These are phyloP conservation scores for Erysimum cheiranthoides DNA, from an alignment of 345 rosid species.

Conservation along the genomic window DNA sequence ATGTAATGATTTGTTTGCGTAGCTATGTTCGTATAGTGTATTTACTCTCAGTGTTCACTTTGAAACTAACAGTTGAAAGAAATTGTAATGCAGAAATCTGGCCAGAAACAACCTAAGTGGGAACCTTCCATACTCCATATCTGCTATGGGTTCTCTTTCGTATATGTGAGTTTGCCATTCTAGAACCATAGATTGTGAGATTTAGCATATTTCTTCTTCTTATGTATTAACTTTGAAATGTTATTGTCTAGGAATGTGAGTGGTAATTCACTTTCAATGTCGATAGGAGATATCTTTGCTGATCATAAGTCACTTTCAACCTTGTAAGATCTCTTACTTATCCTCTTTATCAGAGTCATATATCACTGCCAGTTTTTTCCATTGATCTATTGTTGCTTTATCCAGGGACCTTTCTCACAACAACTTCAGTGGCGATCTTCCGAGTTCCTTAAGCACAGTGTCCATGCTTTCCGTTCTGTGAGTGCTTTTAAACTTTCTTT, in stretches of 20 bases:
- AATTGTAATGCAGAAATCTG: conserved; percentile 72
- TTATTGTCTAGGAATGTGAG: conserved; percentile 60
- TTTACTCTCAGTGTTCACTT: neutral
- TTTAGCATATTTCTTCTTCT: neutral
- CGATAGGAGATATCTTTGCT: conserved; percentile 74
- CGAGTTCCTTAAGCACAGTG: conserved; percentile 70
- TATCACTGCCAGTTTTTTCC: neutral
- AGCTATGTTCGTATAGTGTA: neutral
- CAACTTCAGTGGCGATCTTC: conserved; percentile 92
- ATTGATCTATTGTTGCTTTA: conserved; percentile 12
- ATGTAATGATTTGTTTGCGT: conserved; percentile 60
- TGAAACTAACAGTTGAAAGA: conserved; percentile 24
- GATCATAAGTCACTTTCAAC: conserved; percentile 60
- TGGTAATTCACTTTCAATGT: conserved; percentile 70
- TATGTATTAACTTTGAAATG: neutral
- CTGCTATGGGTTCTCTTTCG: conserved; percentile 71
- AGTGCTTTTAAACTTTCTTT: conserved; percentile 50
- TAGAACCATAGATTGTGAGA: conserved; percentile 31
- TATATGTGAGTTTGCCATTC: conserved; percentile 69
- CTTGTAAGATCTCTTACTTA: conserved; percentile 62
- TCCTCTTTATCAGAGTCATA: conserved; percentile 1
- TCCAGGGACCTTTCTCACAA: conserved; percentile 93
- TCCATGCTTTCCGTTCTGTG: conserved; percentile 78
- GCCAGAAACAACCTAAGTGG: conserved; percentile 86
- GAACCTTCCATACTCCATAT: conserved; percentile 90